phyloP scores from a whole-genome alignment of 2,329 filamentous ascomycete genomes.

The Fragosphaeria purpurea region DNA sequence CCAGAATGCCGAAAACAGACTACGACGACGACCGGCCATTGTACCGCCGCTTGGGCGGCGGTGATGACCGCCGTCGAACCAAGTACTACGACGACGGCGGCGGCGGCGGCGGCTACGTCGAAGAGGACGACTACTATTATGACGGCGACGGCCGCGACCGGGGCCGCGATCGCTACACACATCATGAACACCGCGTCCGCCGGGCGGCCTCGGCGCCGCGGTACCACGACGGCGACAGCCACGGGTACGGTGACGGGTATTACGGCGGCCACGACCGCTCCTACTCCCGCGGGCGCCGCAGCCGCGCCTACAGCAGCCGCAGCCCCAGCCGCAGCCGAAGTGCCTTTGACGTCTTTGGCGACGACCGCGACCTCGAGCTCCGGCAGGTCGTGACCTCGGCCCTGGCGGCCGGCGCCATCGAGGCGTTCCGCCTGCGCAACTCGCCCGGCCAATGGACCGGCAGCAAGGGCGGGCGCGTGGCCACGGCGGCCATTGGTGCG shows the following conservation, averaged over 20 bases:
- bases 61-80: no score
- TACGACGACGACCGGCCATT: neutral
- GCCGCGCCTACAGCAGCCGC: neutral
- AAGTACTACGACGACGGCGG: neutral
- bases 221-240: no score
- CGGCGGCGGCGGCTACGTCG: constrained; percentile 1
- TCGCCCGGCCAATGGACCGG: constrained; percentile 11
- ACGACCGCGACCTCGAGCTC: constrained; percentile 3
- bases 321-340: neutral
- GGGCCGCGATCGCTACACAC: neutral
- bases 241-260: no score
- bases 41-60: neutral
- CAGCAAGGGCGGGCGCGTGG: constrained; percentile 12
- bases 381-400: constrained; percentile 10
- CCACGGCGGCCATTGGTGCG: constrained; percentile 14
- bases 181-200: no score
- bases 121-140: neutral
- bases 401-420: constrained; percentile 12
- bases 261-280: no score
- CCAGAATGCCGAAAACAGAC: neutral
- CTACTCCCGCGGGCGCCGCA: no score
- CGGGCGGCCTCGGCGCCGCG: no score
- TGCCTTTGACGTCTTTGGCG: neutral
- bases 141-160: neutral
- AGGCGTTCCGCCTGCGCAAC: constrained; percentile 13